These are phyloP conservation scores for Tolypocladium amazonense DNA, from an alignment of 2,329 filamentous ascomycete species.

Conservation along the genomic window DNA sequence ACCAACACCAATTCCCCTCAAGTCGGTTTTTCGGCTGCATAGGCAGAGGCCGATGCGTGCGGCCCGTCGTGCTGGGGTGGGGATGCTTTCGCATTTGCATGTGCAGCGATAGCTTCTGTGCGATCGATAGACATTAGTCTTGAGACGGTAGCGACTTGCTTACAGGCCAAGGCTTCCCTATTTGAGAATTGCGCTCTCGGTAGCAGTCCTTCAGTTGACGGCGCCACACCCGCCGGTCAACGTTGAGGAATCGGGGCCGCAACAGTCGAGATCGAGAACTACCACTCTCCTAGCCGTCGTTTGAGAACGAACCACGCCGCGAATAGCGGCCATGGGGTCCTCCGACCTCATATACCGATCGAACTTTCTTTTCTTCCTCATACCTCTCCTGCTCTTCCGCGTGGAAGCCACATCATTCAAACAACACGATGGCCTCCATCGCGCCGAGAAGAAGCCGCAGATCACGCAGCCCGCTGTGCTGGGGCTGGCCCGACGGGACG, in stretches of 20 bases:
- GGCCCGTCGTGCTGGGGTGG: neutral
- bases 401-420: constrained; percentile 14
- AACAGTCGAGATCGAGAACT: neutral
- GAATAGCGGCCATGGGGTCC: neutral
- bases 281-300: neutral
- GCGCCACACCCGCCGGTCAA: neutral
- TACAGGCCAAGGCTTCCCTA: neutral
- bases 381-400: neutral
- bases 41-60: neutral
- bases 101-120: neutral
- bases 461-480: neutral
- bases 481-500: constrained; percentile 3
- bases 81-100: neutral
- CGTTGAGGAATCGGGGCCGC: neutral
- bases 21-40: neutral
- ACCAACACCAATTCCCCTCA: neutral
- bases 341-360: neutral
- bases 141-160: neutral
- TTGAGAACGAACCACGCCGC: neutral
- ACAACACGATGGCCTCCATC: constrained; percentile 19
- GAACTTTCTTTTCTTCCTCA: neutral
- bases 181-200: too few species aligned
- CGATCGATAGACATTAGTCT: neutral
- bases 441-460: constrained; percentile 15
- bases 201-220: neutral